Evolutionary conservation across 1,284 basidiomycete species (phyloP).

Genomic region (Cryptococcus hybrid): DNA sequence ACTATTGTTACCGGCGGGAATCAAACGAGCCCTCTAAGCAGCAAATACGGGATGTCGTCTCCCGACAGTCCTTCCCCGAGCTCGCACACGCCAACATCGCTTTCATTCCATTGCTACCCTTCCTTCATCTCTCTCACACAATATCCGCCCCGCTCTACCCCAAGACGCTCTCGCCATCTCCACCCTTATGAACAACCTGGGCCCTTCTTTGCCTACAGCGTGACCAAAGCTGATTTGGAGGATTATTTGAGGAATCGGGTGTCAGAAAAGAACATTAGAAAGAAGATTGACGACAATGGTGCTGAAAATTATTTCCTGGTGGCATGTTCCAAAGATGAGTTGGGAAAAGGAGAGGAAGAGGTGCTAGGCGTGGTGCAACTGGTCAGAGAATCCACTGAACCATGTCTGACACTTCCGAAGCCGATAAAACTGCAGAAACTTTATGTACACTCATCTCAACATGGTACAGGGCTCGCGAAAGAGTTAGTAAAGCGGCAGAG

Average conservation of each 20-base stretch:
- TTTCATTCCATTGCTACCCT: neutral
- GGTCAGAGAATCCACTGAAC: slow-evolving; percentile 4
- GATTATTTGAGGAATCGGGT: neutral
- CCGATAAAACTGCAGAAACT: slow-evolving; percentile 25
- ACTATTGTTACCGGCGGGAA: too few relatives aligned
- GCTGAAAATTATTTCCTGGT: neutral
- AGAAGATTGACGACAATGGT: neutral
- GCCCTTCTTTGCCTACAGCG: slow-evolving; percentile 13
- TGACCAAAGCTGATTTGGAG: neutral
- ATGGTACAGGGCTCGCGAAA: slow-evolving; percentile 28
- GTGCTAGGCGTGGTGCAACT: slow-evolving; percentile 7
- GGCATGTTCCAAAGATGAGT: neutral
- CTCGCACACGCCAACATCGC: too few relatives aligned
- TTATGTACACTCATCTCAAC: slow-evolving; percentile 23
- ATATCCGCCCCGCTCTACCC: neutral
- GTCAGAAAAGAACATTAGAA: too few relatives aligned
- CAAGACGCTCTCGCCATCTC: slow-evolving; percentile 9
- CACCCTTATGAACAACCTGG: slow-evolving; percentile 6
- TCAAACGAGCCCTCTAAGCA: too few relatives aligned
- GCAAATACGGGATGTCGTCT: too few relatives aligned
- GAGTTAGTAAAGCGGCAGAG: slow-evolving; percentile 18
- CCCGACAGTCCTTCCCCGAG: too few relatives aligned
- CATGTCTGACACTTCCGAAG: slow-evolving; percentile 6
- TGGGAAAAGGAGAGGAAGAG: neutral
- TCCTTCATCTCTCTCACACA: neutral